Conservation (phyloP, 2,329 filamentous ascomycete species). For the Diaporthe velutina region DNA sequence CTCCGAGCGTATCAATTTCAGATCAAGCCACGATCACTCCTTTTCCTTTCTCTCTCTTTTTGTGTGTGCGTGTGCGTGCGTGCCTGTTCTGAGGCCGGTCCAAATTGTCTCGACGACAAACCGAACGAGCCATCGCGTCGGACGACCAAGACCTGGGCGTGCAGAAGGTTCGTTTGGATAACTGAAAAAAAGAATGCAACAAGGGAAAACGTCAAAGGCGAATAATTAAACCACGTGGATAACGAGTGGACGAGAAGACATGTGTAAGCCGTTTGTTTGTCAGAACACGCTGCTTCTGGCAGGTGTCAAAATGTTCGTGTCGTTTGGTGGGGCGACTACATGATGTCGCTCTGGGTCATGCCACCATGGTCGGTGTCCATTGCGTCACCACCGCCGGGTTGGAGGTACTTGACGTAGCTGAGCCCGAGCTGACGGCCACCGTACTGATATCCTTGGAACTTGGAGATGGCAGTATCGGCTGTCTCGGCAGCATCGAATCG, state of each 20-base stretch:
- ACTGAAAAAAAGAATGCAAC: conserved; percentile 1
- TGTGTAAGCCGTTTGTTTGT: background rate
- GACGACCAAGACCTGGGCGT: conserved; percentile 8
- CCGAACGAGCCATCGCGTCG: background rate
- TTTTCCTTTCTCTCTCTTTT: conserved; percentile 24
- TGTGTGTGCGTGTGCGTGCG: conserved; percentile 9
- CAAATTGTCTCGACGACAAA: background rate
- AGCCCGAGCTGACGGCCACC: conserved; percentile 93
- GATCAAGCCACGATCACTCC: conserved; percentile 20
- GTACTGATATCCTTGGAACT: conserved; percentile 98
- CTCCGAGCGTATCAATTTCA: conserved; percentile 28
- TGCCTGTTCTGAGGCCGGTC: conserved; percentile 1
- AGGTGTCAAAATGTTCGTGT: background rate
- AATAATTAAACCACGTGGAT: conserved; percentile 28
- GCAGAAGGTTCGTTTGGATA: conserved; percentile 6
- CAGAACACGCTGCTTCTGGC: background rate
- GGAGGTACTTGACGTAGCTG: conserved; percentile 93
- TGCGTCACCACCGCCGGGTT: conserved; percentile 71
- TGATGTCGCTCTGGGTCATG: conserved; percentile 98
- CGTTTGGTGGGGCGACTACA: conserved; percentile 65
- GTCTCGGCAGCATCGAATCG: conserved; percentile 87
- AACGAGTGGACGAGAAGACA: conserved; percentile 29
- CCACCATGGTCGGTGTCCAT: conserved; percentile 87
- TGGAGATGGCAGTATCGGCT: conserved; percentile 93
- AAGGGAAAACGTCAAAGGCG: conserved; percentile 9